Conservation (phyloP, 345 rosid species). For the Noccaea bulbosa region DNA sequence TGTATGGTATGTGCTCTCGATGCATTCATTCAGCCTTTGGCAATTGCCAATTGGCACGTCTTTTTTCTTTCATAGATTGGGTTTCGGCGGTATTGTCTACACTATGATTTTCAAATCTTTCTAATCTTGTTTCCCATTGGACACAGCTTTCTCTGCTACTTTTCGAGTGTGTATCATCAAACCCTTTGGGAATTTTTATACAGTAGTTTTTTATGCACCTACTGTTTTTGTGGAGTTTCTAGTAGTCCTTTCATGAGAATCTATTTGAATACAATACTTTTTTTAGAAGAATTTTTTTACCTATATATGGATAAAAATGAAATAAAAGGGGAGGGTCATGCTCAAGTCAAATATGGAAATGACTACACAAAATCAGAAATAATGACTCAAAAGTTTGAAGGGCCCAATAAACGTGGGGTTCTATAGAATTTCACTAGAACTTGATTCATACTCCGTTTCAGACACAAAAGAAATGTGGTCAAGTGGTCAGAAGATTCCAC, state of each 20-base stretch:
- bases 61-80: background rate
- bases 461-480: conserved; percentile 23
- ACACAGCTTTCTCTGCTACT: background rate
- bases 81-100: conserved; percentile 11
- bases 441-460: conserved; percentile 18
- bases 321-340: conserved; percentile 7
- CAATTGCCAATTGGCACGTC: conserved; percentile 6
- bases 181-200: background rate
- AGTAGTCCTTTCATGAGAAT: background rate
- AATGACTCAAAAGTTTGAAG: conserved; percentile 28
- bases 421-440: conserved; percentile 18
- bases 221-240: conserved; percentile 27
- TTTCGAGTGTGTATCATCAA: background rate
- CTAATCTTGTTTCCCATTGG: conserved; percentile 8
- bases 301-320: conserved; percentile 14
- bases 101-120: conserved; percentile 1
- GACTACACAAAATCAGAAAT: conserved; percentile 31
- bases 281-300: background rate
- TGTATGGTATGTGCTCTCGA: conserved; percentile 4
- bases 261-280: background rate
- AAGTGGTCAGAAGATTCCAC: conserved; percentile 27
- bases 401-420: conserved; percentile 32
- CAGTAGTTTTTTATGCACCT: background rate
- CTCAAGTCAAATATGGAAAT: conserved; percentile 27
- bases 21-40: background rate